Evolutionary conservation across 768 basidiomycete genomes (phyloP).

Genomic region (Dacryopinax primogenitus): DNA sequence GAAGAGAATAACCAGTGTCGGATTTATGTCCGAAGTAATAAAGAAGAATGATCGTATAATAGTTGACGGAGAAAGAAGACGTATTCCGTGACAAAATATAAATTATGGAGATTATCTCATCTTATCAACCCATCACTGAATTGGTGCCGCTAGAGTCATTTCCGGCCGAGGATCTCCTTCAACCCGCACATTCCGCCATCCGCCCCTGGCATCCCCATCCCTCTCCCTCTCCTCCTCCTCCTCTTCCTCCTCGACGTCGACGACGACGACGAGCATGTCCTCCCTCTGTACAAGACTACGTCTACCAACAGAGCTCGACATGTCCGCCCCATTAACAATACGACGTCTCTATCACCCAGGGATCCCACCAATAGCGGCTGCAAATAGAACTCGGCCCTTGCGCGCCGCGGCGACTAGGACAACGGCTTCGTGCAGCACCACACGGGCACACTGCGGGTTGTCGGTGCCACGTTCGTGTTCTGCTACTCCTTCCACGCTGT

Average conservation of each 20-base stretch:
- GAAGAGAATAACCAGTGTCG: no score
- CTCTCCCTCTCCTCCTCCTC: not conserved
- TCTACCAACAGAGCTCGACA: not conserved
- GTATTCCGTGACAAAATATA: not conserved
- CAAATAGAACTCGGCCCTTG: not conserved
- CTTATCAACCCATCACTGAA: constrained; percentile 1
- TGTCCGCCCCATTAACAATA: not conserved
- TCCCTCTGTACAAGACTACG: not conserved
- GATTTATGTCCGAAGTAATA: no score
- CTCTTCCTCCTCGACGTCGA: not conserved
- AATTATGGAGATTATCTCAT: not conserved
- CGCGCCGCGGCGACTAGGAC: not conserved
- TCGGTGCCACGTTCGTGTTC: not conserved
- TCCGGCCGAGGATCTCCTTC: not conserved
- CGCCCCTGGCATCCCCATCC: not conserved
- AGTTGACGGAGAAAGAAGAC: no score
- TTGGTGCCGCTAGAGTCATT: constrained; percentile 7
- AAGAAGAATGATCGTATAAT: no score
- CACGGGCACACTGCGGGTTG: not conserved
- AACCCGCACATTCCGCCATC: not conserved
- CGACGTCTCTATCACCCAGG: no score
- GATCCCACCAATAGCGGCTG: not conserved
- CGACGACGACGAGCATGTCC: not conserved
- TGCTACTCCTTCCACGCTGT: not conserved
- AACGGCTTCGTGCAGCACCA: no score